Evolutionary conservation across 2,329 filamentous ascomycete genomes (phyloP), one percentile per base, ranked within the genome.

Genomic region (Stachybotrys chartarum): DNA sequence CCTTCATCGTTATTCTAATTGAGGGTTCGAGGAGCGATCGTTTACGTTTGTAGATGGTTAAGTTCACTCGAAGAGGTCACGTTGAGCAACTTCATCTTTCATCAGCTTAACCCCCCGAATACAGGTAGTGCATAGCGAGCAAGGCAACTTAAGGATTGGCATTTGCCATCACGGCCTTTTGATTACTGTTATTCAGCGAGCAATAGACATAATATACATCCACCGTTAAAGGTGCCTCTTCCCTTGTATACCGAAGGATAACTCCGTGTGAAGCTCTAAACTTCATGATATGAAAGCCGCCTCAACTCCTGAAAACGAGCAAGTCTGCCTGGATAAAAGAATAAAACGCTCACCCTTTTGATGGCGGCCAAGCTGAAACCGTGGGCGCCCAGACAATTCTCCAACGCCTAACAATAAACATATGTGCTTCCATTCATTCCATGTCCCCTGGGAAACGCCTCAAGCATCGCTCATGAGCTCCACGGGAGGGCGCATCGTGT

Each of bases 401-500:
- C 14, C 3, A 42, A 42, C 35, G 35, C 35, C 35, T 42, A 10
- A 2, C 35, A 42, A 42, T 10, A 42, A 42, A 14, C 14, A 42
- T 42, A 42, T 42, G 35, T 42, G 35, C 35, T 42, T 42, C 14
- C 35, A 4, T 4, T 24, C 24, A 47, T n/a, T n/a, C 45, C 7
- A 47, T 47, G 4, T 12, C 3, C 42, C 42, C 42, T 45, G 42
- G 12, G 12, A 3, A 3, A 51, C 18, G 3, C 32, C 30, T 52
- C 60, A 71, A 48, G 64, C 66, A 59, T 76, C 66, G 52, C 75
- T 68, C 80, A 87, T 86, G 60, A 87, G 72, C 74, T 88, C 85
- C 7, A 88, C 76, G 0, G 85, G 85, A 24, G 85, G 85, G 52
- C 84, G 75, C 2, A 79, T 61, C 3, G 85, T 88, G 62, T 87